phyloP scores from a whole-genome alignment of 2,329 filamentous ascomycete species.

The Penicillium janthinellum region DNA sequence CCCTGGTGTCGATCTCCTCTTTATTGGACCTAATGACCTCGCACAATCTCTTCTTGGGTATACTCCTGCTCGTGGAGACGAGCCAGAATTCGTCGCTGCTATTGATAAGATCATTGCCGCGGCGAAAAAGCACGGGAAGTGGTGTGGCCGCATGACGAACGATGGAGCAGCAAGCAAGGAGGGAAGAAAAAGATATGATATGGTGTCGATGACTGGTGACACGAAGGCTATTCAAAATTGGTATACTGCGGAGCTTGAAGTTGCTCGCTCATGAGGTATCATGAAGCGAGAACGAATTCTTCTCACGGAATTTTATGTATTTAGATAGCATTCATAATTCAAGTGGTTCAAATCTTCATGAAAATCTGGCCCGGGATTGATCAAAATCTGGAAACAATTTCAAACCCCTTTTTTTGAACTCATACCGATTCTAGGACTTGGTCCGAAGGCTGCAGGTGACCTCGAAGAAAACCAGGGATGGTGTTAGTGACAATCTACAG shows the following conservation, averaged over 20 bases:
- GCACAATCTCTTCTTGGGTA: slow-evolving; percentile 60
- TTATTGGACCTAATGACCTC: slow-evolving; percentile 38
- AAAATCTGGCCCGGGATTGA: no score
- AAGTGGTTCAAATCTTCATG: no score
- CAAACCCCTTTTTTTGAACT: no score
- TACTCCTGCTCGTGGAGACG: slow-evolving; percentile 56
- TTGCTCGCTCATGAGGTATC: slow-evolving; percentile 38
- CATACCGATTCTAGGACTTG: no score
- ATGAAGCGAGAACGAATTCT: neutral
- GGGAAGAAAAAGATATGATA: slow-evolving; percentile 44
- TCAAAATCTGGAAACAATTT: no score
- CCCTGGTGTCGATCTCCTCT: slow-evolving; percentile 41
- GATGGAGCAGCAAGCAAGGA: slow-evolving; percentile 48
- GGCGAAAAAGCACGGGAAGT: slow-evolving; percentile 64
- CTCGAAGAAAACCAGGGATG: no score
- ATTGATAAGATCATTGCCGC: slow-evolving; percentile 61
- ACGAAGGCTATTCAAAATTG: slow-evolving; percentile 54
- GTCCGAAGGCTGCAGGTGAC: no score
- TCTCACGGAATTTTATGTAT: neutral
- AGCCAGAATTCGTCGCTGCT: slow-evolving; percentile 61
- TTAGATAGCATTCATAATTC: neutral
- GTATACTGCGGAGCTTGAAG: slow-evolving; percentile 48
- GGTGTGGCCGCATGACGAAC: slow-evolving; percentile 58
- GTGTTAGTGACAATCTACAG: no score
- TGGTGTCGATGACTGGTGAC: slow-evolving; percentile 50